phyloP scores from a whole-genome alignment of 106 monocot species.

The Dactylorhiza incarnata region DNA sequence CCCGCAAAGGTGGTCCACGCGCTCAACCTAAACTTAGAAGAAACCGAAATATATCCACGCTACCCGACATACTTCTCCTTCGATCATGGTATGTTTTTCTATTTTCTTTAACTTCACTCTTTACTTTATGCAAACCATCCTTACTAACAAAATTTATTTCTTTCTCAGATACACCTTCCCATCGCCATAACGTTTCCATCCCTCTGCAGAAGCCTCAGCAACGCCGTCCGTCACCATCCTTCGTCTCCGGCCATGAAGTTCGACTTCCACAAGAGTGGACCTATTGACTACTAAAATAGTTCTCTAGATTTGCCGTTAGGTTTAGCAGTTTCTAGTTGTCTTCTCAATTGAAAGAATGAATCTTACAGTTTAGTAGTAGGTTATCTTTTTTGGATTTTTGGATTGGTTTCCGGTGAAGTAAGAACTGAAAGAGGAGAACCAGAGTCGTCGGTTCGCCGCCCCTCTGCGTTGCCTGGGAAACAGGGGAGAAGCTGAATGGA shows the following conservation, averaged over 20 bases:
- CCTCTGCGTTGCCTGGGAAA: not conserved
- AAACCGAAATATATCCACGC: slow-evolving; percentile 16
- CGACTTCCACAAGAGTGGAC: slow-evolving; percentile 20
- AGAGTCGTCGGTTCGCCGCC: not conserved
- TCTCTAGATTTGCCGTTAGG: not conserved
- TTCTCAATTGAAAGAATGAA: not conserved
- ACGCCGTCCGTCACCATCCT: not conserved
- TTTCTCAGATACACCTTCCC: not conserved
- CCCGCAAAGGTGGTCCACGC: slow-evolving; percentile 67
- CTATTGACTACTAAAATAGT: slow-evolving; percentile 1
- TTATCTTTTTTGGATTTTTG: not conserved
- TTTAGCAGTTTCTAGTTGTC: not conserved
- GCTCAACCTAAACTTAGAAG: slow-evolving; percentile 43
- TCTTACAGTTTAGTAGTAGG: not conserved
- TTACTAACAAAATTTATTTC: too few relatives aligned
- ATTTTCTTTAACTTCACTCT: not conserved
- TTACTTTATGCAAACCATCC: not conserved
- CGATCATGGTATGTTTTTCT: slow-evolving; percentile 27
- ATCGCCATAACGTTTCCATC: too few relatives aligned
- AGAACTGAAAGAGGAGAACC: not conserved
- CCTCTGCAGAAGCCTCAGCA: not conserved
- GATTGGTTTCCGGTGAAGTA: not conserved
- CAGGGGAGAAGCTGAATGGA: not conserved
- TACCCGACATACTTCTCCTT: slow-evolving; percentile 16
- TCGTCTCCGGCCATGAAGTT: not conserved